Base-by-base conservation (phyloP, 495 filamentous ascomycete genomes). In the Lasiosphaeria miniovina region DNA sequence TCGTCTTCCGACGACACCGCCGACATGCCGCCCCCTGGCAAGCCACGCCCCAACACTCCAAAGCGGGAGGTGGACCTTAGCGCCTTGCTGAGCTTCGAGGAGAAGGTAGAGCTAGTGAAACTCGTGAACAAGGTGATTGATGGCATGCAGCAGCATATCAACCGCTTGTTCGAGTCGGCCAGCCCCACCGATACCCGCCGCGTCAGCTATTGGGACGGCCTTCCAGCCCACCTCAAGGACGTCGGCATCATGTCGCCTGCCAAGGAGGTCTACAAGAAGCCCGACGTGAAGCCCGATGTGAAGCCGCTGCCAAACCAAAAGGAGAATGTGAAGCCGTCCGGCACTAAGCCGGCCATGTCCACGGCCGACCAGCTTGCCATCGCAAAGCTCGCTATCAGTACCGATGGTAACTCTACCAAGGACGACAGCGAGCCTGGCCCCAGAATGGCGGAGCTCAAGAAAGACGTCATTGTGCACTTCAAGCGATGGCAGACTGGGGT, bases 81-180 rank as follows among this genome's bases (percentile, higher is more conserved):
- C 61, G 49, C 60, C 24, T 24, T 73, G n/a, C 57, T 76, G 12
- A 68, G 35, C 5, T 33, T 45, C 17, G 43, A 43, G 4, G 72
- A 76, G 53, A 73, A 68, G 60, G 51, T 33, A 32, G 72, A 73
- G 58, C 55, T 74, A 32, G 48, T 59, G 11, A 49, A 65, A 0
- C 75, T 86, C 6, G 60, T 82, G 50, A 59, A 57, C 55, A 69
- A 66, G 34, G 74, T 79, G 55, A 77, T 72, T 36, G 81, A 82
- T 32, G 66, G 69, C 1, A 82, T 86, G 72, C 72, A 77, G 43
- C 75, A 68, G 57, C 75, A 77, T 32, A 67, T 82, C 46, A 66
- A 62, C 45, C 71, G 76, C 17, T 73, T 68, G 51, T 84, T 83
- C 36, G 80, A 84, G 55, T 60, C 69, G 34, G 61, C 61, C 36